A percentile compares a stretch with the other conserved stretches of the same genome.
Conservation (phyloP, 306 rosid genomes). For the Inga laurina region DNA sequence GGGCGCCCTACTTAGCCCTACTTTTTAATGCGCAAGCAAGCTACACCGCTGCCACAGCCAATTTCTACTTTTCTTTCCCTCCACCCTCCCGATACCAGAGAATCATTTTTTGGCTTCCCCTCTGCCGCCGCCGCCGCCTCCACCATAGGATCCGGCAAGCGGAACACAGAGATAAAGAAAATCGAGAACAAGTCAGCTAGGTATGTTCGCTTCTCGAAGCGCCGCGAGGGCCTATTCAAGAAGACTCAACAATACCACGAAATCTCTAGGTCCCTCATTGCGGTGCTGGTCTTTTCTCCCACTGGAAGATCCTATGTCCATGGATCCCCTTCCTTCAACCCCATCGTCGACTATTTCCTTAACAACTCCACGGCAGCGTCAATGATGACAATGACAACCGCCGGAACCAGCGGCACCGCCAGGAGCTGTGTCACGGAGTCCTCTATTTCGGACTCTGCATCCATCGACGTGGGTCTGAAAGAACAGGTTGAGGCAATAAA, state of each 20-base stretch:
- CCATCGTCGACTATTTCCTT: not conserved
- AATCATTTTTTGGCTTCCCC: not conserved
- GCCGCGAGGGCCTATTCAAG: not conserved
- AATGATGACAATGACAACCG: not conserved
- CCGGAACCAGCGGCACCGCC: too few relatives aligned
- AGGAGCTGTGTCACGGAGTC: not conserved
- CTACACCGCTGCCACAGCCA: not conserved
- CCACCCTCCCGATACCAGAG: not conserved
- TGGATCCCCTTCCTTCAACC: not conserved
- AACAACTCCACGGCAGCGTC: not conserved
- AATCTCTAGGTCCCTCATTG: not conserved
- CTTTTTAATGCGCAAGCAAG: too few relatives aligned
- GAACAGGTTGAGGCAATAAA: not conserved
- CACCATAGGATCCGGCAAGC: too few relatives aligned
- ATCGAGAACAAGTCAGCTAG: not conserved
- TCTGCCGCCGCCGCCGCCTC: not conserved
- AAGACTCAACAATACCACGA: conserved; percentile 4
- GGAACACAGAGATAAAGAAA: not conserved
- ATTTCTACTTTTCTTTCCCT: not conserved
- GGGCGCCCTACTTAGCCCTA: too few relatives aligned
- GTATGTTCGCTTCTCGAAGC: not conserved
- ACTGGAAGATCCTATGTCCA: not conserved
- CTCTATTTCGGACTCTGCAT: not conserved
- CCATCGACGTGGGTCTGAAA: not conserved
- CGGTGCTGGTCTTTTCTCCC: not conserved